These are phyloP conservation scores for Pythium sp. DNA, from an alignment of 352 stramenopile genomes.

Conservation along the genomic window DNA sequence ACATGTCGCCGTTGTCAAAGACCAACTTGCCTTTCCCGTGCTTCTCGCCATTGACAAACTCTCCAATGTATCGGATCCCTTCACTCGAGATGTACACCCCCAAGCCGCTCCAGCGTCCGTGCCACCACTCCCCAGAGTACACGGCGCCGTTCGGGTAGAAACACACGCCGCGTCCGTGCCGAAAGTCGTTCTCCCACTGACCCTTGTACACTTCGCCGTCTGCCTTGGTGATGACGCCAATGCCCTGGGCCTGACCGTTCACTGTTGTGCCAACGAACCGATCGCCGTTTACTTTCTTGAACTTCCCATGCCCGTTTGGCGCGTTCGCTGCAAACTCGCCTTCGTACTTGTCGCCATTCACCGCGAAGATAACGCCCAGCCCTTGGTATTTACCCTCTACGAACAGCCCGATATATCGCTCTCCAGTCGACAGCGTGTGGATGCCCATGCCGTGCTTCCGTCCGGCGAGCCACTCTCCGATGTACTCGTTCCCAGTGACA, in stretches of 20 bases:
- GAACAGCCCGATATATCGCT: slow-evolving; percentile 87
- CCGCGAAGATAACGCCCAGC: slow-evolving; percentile 45
- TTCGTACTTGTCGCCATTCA: slow-evolving; percentile 86
- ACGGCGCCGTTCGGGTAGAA: slow-evolving; percentile 77
- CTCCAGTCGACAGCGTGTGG: slow-evolving; percentile 71
- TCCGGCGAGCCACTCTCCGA: slow-evolving; percentile 74
- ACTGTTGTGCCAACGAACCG: slow-evolving; percentile 65
- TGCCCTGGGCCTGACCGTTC: slow-evolving; percentile 59
- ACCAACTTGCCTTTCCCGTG: slow-evolving; percentile 69
- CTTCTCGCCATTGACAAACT: slow-evolving; percentile 51
- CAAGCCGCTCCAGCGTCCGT: slow-evolving; percentile 45
- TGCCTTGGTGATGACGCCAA: slow-evolving; percentile 70
- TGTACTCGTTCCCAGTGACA: slow-evolving; percentile 51
- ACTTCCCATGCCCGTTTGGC: slow-evolving; percentile 59
- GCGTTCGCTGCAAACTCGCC: slow-evolving; percentile 48
- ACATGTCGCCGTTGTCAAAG: slow-evolving; percentile 76
- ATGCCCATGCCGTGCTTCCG: slow-evolving; percentile 79
- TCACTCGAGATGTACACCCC: slow-evolving; percentile 69
- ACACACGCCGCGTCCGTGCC: slow-evolving; percentile 61
- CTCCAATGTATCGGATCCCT: slow-evolving; percentile 65
- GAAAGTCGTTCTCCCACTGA: slow-evolving; percentile 59
- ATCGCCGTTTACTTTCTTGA: slow-evolving; percentile 69
- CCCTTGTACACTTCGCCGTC: slow-evolving; percentile 92
- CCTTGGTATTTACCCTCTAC: slow-evolving; percentile 73
- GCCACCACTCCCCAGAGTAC: slow-evolving; percentile 73